Base-by-base conservation (phyloP, 495 filamentous ascomycete genomes). In the Xylaria scruposa region DNA sequence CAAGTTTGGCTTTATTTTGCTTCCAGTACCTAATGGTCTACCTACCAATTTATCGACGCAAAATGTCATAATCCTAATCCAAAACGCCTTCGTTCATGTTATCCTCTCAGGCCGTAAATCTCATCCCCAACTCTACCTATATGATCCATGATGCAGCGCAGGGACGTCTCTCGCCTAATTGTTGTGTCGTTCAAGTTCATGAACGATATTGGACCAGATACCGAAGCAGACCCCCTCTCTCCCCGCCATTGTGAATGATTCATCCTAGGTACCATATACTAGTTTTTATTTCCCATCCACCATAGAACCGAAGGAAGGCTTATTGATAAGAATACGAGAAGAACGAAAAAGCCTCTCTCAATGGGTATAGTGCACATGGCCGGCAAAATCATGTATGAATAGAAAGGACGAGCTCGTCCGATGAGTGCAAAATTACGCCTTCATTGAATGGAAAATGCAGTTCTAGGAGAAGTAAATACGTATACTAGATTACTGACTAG, bases 401-500 rank as follows among this genome's bases (percentile, higher is more conserved):
- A 9, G 53, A 29, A n/a, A 33, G 31, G 17, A 40, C 21, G 36
- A 24, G 2, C 1, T 40, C 19, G 7, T n/a, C 36, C 19, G 2
- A 62, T 44, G n/a, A 31, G 38, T 17, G 10, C 17, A 19, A 31
- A 47, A 65, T 36, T 38, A 65, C 42, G 42, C 42, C 62, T 68
- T 68, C 21, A 31, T 36, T 26, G 59, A 7, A n/a, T 36, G 26
- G 24, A 36, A 54, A 2, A 26, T 46, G 15, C 1, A 21, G 40
- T 49, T 60, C 19, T 10, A n/a, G 19, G 29, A 9, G 47, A 54
- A 44, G 38, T 10, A 29, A 46, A 29, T 12, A 17, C 21, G 36
- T n/a, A 59, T 44, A 1, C 17, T 69, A 69, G 10, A 69, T 36
- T 15, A 44, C 33, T 13, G 12, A 17, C 24, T 59, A 71, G 40